Conservation (phyloP, 2,329 filamentous ascomycete genomes). For the Aspergillus proliferans region DNA sequence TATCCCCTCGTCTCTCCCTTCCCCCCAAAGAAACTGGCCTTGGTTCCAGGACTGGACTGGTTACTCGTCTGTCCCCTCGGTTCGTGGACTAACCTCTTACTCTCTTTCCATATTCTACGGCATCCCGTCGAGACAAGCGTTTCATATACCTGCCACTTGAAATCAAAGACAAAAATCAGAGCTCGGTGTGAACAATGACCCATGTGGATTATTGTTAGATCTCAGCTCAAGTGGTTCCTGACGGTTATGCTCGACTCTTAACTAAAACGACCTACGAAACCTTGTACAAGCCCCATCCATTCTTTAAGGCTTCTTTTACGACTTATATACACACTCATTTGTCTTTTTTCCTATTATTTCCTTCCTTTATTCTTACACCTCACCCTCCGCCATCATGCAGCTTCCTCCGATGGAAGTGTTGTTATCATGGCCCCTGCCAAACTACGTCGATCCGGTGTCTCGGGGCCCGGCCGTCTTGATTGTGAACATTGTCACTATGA, state of each 20-base stretch:
- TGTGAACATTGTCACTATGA: slow-evolving; percentile 35
- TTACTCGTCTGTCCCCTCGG: neutral
- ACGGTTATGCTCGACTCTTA: slow-evolving; percentile 4
- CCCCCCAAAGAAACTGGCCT: neutral
- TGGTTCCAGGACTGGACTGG: neutral
- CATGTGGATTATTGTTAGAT: neutral
- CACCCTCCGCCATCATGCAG: slow-evolving; percentile 23
- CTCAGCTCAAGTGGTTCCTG: slow-evolving; percentile 3
- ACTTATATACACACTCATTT: neutral
- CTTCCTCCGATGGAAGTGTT: slow-evolving; percentile 39
- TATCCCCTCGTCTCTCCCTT: neutral
- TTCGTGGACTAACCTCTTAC: neutral
- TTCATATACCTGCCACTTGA: neutral
- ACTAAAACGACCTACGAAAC: neutral
- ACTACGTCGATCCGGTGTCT: slow-evolving; percentile 42
- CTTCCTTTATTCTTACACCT: neutral
- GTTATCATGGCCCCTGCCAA: slow-evolving; percentile 42
- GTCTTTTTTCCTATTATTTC: neutral
- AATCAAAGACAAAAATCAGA: neutral
- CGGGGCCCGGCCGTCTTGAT: slow-evolving; percentile 40
- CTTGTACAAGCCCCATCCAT: neutral
- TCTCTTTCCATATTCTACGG: neutral
- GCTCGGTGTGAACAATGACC: neutral
- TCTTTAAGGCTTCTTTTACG: neutral
- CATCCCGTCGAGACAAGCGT: neutral